Percentiles rank a stretch among this genome's conserved stretches.
Conservation (phyloP, 2,329 filamentous ascomycete species). For the Exophiala sp. region DNA sequence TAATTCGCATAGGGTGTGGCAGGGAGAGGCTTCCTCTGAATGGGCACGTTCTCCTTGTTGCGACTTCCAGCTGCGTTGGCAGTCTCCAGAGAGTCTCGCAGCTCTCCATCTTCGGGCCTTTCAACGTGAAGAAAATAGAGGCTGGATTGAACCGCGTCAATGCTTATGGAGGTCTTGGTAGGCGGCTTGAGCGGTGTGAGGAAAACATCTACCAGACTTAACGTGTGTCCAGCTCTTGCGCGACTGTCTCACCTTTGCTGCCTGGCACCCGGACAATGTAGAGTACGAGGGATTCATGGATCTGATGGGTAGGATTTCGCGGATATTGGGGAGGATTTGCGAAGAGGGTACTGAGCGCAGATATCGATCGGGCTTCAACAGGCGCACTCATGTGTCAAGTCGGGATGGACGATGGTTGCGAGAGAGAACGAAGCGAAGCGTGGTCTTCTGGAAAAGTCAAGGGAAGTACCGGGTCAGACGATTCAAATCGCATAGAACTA, state of each 20-base stretch:
- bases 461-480: no score
- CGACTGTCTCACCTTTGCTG: constrained; percentile 60
- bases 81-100: constrained; percentile 38
- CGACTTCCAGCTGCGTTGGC: constrained; percentile 27
- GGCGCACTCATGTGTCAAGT: constrained; percentile 24
- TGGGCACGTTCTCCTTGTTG: constrained; percentile 10
- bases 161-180: constrained; percentile 73
- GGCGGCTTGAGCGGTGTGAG: constrained; percentile 86
- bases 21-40: constrained; percentile 29
- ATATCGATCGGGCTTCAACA: constrained; percentile 78
- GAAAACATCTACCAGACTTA: constrained; percentile 64
- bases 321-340: constrained; percentile 82
- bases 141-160: constrained; percentile 76
- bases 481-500: not conserved
- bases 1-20: constrained; percentile 22
- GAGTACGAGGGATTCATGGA: constrained; percentile 66
- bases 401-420: not conserved
- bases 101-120: constrained; percentile 50
- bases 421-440: not conserved
- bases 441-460: not conserved
- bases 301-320: constrained; percentile 63
- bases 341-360: constrained; percentile 71
- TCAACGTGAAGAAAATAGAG: constrained; percentile 88
- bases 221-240: constrained; percentile 15
- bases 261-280: constrained; percentile 94